Base-by-base conservation (phyloP, 2,329 filamentous ascomycete genomes). In the Nemania diffusa region DNA sequence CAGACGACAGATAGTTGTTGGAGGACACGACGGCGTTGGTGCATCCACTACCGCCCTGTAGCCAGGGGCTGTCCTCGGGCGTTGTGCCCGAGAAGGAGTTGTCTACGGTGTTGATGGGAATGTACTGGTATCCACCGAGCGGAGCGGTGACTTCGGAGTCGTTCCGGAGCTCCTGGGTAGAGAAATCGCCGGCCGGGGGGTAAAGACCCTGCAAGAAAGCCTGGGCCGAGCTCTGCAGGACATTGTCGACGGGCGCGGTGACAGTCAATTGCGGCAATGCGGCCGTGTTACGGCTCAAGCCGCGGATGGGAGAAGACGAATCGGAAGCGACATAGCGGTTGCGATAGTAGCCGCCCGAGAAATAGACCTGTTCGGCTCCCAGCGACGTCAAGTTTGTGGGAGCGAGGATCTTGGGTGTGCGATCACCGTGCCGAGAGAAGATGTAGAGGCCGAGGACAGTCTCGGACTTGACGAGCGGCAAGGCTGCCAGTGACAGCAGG, bases 391-490 rank as follows among this genome's bases (percentile, higher is more conserved):
- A 81, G 71, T 86, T 85, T 29, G 92, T 88, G 13, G 91, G 91
- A 52, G 89, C 84, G 69, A 88, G 88, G 20, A 88, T 84, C 82
- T 97, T 97, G 70, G 92, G 82, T 0, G 93, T 95, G 63, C 94
- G 89, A 79, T 97, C 94, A 65, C 94, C 94, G 81, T 97, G 94
- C 52, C 94, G 91, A 73, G 93, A 89, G 84, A 97, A 97, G 80
- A 97, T 89, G 79, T 94, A 96, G 52, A 91, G 89, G 59, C 93
- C 94, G 17, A 97, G 84, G 29, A 96, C 84, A 0, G 90, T 92
- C 82, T 97, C 92, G 22, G 81, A 81, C 55, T 69, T 73, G 52
- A 67, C 73, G 42, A 81, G 73, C n/a, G 78, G 68, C 46, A 67
- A 22, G 56, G 82, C 72, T 60, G 80, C 76, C 56, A 82, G 74